phyloP scores from a whole-genome alignment of 106 monocot genomes.

The Allium cepa region DNA sequence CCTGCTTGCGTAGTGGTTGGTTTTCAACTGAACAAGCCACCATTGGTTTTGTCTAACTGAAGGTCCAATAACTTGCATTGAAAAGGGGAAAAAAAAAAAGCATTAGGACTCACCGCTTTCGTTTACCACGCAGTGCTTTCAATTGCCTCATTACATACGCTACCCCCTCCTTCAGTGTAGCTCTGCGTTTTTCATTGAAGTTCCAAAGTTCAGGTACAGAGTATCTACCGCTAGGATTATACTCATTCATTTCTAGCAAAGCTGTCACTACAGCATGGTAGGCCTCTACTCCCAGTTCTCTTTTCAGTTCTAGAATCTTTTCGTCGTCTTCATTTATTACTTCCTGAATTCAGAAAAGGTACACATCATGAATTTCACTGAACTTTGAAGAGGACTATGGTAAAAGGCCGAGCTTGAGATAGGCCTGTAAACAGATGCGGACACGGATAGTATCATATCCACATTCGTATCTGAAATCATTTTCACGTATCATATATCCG shows the following conservation, averaged over 20 bases:
- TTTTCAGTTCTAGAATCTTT: conserved; percentile 19
- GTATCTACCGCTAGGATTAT: conserved; percentile 44
- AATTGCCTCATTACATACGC: conserved; percentile 24
- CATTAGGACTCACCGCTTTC: conserved; percentile 8
- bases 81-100: too few relatives aligned
- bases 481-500: too few relatives aligned
- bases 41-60: too few relatives aligned
- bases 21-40: too few relatives aligned
- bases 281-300: conserved; percentile 26
- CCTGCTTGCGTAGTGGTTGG: too few relatives aligned
- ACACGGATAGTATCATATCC: too few relatives aligned
- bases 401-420: too few relatives aligned
- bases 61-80: too few relatives aligned
- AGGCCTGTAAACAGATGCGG: too few relatives aligned
- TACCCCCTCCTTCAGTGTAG: conserved; percentile 31
- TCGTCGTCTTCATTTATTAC: conserved; percentile 32
- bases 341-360: conserved; percentile 16
- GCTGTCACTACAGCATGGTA: conserved; percentile 20
- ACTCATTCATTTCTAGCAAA: conserved; percentile 42
- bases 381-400: neutral
- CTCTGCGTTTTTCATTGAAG: conserved; percentile 26
- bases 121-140: conserved; percentile 15
- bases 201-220: conserved; percentile 32
- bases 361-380: too few relatives aligned
- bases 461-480: too few relatives aligned